phyloP scores from a whole-genome alignment of 1,139 yeast species.

The Candida gigantensis region DNA sequence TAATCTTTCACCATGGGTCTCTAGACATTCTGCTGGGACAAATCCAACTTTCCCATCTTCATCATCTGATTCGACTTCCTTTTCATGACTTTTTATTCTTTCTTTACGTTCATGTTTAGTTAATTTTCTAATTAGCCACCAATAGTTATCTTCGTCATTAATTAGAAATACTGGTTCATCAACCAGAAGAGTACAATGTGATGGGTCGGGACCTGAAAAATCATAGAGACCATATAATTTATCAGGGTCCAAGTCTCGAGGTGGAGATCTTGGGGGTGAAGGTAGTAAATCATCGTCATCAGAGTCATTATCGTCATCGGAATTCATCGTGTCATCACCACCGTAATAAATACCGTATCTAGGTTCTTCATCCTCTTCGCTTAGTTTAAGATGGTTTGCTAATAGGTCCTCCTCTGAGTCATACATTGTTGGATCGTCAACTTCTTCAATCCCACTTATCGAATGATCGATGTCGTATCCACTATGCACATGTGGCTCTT shows the following conservation, averaged over 20 bases:
- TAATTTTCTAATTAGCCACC: conserved; percentile 90
- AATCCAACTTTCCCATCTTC: conserved; percentile 78
- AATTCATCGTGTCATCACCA: conserved; percentile 18
- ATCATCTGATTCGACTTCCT: conserved; percentile 29
- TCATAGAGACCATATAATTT: conserved; percentile 85
- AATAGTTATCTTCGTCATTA: conserved; percentile 89
- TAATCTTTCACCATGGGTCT: conserved; percentile 85
- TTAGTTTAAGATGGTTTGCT: conserved; percentile 1
- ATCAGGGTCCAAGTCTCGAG: conserved; percentile 79
- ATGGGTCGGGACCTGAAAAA: conserved; percentile 90
- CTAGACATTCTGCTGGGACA: conserved; percentile 95
- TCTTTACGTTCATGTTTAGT: conserved; percentile 38
- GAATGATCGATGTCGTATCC: conserved; percentile 2
- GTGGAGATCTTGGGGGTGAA: conserved; percentile 78
- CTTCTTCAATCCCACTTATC: conserved; percentile 5
- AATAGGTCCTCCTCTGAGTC: not conserved
- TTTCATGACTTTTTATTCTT: conserved; percentile 5
- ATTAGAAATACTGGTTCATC: conserved; percentile 83
- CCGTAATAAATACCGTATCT: conserved; percentile 13
- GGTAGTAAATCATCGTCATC: conserved; percentile 37
- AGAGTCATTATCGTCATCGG: conserved; percentile 22
- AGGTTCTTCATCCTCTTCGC: not conserved
- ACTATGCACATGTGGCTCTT: not conserved
- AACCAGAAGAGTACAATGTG: conserved; percentile 77
- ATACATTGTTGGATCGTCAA: conserved; percentile 6